A percentile compares a stretch with the other conserved stretches of the same genome.
phyloP scores from a whole-genome alignment of 192 early-diverging fungal species.

The Coemansia sp. region DNA sequence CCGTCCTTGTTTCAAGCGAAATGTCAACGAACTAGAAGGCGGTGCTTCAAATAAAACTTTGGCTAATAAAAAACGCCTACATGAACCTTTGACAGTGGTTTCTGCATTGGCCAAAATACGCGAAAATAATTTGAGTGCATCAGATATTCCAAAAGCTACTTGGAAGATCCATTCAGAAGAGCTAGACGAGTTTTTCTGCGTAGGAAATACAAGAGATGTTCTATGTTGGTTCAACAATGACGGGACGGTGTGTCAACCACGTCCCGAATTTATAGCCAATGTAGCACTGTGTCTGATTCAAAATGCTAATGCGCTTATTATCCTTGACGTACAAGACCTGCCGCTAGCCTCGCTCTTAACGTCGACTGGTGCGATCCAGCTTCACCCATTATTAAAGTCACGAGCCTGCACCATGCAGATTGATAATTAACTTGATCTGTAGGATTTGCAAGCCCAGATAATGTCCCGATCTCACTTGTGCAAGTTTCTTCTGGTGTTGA shows the following conservation, averaged over 20 bases:
- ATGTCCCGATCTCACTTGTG: no score
- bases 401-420: no score
- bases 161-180: slow-evolving; percentile 6
- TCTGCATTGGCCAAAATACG: no score
- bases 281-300: neutral
- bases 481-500: no score
- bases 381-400: neutral
- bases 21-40: neutral
- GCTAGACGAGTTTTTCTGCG: neutral
- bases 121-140: neutral
- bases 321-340: slow-evolving; percentile 7
- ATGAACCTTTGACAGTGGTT: no score
- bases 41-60: neutral
- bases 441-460: no score
- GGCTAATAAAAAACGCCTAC: no score
- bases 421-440: no score
- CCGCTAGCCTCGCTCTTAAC: slow-evolving; percentile 1
- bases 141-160: slow-evolving; percentile 9
- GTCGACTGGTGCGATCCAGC: neutral
- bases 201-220: neutral
- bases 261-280: neutral
- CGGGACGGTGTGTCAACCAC: slow-evolving; percentile 5
- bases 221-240: slow-evolving; percentile 2
- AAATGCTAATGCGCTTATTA: neutral
- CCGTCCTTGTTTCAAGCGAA: slow-evolving; percentile 6